Conservation (phyloP, 1,284 basidiomycete species). For the Tilletiopsis washingtonensis region DNA sequence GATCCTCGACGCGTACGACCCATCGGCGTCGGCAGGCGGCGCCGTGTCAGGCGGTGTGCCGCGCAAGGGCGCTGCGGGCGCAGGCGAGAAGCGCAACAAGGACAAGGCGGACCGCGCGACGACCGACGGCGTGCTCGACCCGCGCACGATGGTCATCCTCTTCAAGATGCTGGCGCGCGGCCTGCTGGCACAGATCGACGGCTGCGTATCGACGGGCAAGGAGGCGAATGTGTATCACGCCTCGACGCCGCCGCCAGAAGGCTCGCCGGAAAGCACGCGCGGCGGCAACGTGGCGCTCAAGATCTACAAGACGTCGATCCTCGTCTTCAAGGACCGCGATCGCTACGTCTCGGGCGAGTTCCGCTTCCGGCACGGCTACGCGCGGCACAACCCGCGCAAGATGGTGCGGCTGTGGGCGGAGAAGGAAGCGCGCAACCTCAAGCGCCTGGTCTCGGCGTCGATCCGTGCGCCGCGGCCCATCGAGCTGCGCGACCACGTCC, state of each 20-base stretch:
- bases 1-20: slow-evolving; percentile 36
- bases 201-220: slow-evolving; percentile 42
- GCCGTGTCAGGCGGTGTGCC: slow-evolving; percentile 36
- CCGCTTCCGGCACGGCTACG: slow-evolving; percentile 87
- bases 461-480: slow-evolving; percentile 78
- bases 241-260: slow-evolving; percentile 15
- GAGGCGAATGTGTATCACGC: slow-evolving; percentile 47
- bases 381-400: slow-evolving; percentile 86
- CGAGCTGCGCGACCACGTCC: slow-evolving; percentile 90
- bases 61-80: slow-evolving; percentile 31
- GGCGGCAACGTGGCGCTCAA: slow-evolving; percentile 59
- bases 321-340: slow-evolving; percentile 93
- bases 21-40: slow-evolving; percentile 36
- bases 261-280: background rate
- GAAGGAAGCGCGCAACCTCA: slow-evolving; percentile 95
- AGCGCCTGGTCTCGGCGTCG: slow-evolving; percentile 70
- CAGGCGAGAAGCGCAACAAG: slow-evolving; percentile 23
- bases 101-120: slow-evolving; percentile 46
- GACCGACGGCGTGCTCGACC: slow-evolving; percentile 43
- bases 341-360: slow-evolving; percentile 85
- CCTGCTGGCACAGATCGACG: slow-evolving; percentile 35
- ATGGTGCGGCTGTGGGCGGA: slow-evolving; percentile 99
- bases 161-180: slow-evolving; percentile 44
- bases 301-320: slow-evolving; percentile 97
- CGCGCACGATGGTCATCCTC: slow-evolving; percentile 41